Percentiles rank a stretch among this genome's conserved stretches.
Evolutionary conservation across 2,329 filamentous ascomycete genomes (phyloP).

Genomic region (Polytolypa hystricis): DNA sequence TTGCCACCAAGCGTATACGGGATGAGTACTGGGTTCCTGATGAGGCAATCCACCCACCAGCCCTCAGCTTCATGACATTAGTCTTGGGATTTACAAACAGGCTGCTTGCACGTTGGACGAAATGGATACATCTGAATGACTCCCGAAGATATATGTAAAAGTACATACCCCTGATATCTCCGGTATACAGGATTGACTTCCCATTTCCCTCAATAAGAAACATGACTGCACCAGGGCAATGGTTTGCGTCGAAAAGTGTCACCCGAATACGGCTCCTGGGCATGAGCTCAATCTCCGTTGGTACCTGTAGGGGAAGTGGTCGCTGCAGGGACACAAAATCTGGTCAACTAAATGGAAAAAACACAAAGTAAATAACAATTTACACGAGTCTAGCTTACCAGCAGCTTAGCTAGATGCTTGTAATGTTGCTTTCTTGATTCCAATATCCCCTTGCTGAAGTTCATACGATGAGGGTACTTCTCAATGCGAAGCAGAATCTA

Average conservation of each 20-base stretch:
- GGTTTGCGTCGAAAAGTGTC: conserved; percentile 82
- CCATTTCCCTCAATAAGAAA: conserved; percentile 69
- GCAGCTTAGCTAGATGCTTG: conserved; percentile 58
- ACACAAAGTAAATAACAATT: not conserved
- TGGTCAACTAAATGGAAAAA: not conserved
- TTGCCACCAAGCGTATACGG: conserved; percentile 60
- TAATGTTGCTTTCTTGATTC: conserved; percentile 67
- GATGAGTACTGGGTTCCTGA: conserved; percentile 59
- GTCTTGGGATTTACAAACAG: no score
- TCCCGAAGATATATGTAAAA: no score
- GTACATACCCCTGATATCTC: conserved; percentile 61
- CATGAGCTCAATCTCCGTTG: conserved; percentile 61
- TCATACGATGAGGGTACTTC: conserved; percentile 67
- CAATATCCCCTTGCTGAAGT: conserved; percentile 65
- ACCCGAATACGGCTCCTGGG: conserved; percentile 61
- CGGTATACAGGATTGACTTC: conserved; percentile 74
- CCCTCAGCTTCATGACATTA: conserved; percentile 46
- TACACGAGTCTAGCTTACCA: conserved; percentile 35
- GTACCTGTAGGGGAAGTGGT: conserved; percentile 70
- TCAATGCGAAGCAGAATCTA: conserved; percentile 67
- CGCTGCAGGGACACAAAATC: no score
- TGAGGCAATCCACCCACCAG: conserved; percentile 71
- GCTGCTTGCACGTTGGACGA: no score
- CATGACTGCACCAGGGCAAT: conserved; percentile 84
- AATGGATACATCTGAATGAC: no score